Percentiles rank a stretch among this genome's conserved stretches.
Conservation (phyloP, 345 rosid genomes). For the Aurinia saxatilis region DNA sequence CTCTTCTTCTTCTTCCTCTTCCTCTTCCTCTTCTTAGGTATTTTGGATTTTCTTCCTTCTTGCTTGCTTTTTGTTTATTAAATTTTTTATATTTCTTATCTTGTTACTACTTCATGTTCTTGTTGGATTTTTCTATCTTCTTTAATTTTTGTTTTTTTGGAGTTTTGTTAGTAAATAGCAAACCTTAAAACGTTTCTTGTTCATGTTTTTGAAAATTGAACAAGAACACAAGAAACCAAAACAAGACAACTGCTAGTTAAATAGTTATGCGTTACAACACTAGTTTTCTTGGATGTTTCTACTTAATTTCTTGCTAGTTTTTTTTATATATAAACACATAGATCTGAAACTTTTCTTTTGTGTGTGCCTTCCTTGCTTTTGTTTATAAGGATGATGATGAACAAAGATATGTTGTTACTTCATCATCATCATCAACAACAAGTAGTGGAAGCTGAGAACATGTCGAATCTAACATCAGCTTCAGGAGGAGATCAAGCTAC, state of each 20-base stretch:
- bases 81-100: not conserved
- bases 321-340: conserved; percentile 28
- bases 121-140: not conserved
- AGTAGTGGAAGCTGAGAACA: conserved; percentile 41
- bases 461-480: conserved; percentile 67
- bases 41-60: conserved; percentile 16
- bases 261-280: not conserved
- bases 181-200: conserved; percentile 17
- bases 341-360: conserved; percentile 6
- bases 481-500: conserved; percentile 63
- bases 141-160: too few species aligned
- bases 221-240: conserved; percentile 43
- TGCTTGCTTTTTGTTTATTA: not conserved
- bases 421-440: conserved; percentile 35
- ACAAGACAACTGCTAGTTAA: conserved; percentile 11
- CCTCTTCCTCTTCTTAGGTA: conserved; percentile 13
- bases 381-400: conserved; percentile 21
- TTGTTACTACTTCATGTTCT: conserved; percentile 19
- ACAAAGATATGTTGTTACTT: conserved; percentile 41
- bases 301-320: too few species aligned
- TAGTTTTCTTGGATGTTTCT: too few species aligned
- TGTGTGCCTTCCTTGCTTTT: not conserved
- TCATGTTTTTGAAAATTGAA: conserved; percentile 20
- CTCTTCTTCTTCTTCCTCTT: not conserved
- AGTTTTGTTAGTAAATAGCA: conserved; percentile 39